Evolutionary conservation across 2,329 filamentous ascomycete species (phyloP).

Genomic region (Sclerotinia spermophila): DNA sequence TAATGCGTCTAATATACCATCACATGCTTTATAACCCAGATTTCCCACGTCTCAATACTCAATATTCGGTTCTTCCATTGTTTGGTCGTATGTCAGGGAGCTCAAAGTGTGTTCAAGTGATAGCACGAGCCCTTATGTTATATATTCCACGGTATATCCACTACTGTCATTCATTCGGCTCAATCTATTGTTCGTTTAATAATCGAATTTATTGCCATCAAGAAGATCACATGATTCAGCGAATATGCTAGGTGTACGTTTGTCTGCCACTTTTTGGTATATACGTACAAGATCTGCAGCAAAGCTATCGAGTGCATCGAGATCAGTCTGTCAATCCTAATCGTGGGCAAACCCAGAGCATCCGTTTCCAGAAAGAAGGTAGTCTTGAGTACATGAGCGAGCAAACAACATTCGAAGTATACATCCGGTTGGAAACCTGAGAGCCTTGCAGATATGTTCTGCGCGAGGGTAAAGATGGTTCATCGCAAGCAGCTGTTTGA

Average conservation of each 20-base stretch:
- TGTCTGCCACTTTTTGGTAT: not conserved
- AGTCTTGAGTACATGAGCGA: not conserved
- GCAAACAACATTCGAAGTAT: not conserved
- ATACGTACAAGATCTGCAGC: constrained; percentile 13
- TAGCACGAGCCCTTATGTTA: not conserved
- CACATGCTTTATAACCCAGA: not conserved
- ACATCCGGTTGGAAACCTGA: not conserved
- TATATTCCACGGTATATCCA: not conserved
- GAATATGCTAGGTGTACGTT: not conserved
- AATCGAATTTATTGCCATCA: not conserved
- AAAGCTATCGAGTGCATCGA: constrained; percentile 22
- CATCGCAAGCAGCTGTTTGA: not conserved
- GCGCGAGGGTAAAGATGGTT: not conserved
- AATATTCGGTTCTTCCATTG: not conserved
- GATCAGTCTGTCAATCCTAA: constrained; percentile 17
- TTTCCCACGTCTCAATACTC: too few relatives aligned
- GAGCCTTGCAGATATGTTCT: not conserved
- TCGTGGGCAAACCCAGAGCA: too few relatives aligned
- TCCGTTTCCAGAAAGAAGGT: too few relatives aligned
- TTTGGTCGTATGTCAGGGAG: not conserved
- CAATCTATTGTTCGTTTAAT: not conserved
- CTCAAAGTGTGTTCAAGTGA: not conserved
- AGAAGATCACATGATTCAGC: not conserved
- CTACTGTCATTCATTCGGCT: not conserved
- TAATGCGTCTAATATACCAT: not conserved